These are phyloP conservation scores for Orbilia oligospora DNA, from an alignment of 2,329 filamentous ascomycete genomes.

Conservation along the genomic window DNA sequence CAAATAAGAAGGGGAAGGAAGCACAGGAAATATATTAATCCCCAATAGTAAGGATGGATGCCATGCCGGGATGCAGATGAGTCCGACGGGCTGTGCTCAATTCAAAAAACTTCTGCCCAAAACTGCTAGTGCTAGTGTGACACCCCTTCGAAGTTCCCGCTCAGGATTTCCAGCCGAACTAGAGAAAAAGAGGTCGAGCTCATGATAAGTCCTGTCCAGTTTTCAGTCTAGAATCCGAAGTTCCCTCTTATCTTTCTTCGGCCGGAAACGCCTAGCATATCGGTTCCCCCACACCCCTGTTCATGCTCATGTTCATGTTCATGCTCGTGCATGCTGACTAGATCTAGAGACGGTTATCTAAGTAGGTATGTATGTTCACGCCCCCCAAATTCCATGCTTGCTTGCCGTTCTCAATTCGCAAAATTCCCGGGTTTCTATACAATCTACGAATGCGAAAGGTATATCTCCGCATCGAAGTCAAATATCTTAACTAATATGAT, in stretches of 20 bases:
- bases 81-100: constrained; percentile 21
- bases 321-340: too few species aligned
- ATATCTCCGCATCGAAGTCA: neutral
- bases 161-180: neutral
- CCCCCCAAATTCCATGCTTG: neutral
- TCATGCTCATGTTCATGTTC: neutral
- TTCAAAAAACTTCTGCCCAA: neutral
- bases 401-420: neutral
- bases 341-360: too few species aligned
- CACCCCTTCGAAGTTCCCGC: constrained; percentile 18
- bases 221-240: neutral
- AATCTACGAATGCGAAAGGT: neutral
- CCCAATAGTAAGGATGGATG: constrained; percentile 16
- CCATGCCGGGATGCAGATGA: neutral
- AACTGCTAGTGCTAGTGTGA: constrained; percentile 37
- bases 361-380: neutral
- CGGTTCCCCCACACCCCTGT: neutral
- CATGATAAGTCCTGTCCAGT: neutral
- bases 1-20: neutral
- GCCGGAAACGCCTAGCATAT: constrained; percentile 23
- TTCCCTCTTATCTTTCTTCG: constrained; percentile 27
- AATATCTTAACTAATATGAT: neutral
- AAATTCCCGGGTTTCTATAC: neutral
- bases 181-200: constrained; percentile 10
- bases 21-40: constrained; percentile 13